A percentile compares a stretch with the other conserved stretches of the same genome.
Evolutionary conservation across 495 filamentous ascomycete species (phyloP).

Genomic region (Tuber microsphaerosporum): DNA sequence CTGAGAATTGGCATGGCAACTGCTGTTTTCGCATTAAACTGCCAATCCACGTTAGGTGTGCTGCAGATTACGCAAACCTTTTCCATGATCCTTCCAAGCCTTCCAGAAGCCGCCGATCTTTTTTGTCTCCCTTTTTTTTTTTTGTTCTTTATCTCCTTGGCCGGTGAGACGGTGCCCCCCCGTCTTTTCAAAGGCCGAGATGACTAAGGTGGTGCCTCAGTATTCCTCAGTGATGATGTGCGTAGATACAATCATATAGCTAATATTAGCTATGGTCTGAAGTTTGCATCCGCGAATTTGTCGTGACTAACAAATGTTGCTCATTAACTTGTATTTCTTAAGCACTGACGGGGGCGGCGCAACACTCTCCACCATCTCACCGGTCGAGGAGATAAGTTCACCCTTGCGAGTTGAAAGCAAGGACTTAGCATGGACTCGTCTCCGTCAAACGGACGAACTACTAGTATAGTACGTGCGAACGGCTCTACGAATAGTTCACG

Average conservation of each 20-base stretch:
- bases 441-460: neutral
- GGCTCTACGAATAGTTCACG: neutral
- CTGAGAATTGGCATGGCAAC: conserved; percentile 11
- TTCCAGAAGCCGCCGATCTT: conserved; percentile 35
- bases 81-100: conserved; percentile 16
- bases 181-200: too few relatives aligned
- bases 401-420: neutral
- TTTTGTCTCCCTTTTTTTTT: neutral
- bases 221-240: too few relatives aligned
- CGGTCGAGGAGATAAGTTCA: neutral
- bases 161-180: too few relatives aligned
- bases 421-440: conserved; percentile 25
- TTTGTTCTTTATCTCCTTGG: neutral
- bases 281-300: too few relatives aligned
- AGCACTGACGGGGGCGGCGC: too few relatives aligned
- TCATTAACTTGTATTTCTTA: too few relatives aligned
- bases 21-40: conserved; percentile 30
- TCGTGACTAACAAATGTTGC: too few relatives aligned
- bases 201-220: too few relatives aligned
- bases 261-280: too few relatives aligned
- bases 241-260: too few relatives aligned
- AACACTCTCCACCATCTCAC: too few relatives aligned
- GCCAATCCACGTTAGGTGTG: conserved; percentile 35
- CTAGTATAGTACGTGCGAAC: neutral
- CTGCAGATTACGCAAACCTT: conserved; percentile 32